Conservation (phyloP, 352 stramenopile species). For the Phytophthora quininea region DNA sequence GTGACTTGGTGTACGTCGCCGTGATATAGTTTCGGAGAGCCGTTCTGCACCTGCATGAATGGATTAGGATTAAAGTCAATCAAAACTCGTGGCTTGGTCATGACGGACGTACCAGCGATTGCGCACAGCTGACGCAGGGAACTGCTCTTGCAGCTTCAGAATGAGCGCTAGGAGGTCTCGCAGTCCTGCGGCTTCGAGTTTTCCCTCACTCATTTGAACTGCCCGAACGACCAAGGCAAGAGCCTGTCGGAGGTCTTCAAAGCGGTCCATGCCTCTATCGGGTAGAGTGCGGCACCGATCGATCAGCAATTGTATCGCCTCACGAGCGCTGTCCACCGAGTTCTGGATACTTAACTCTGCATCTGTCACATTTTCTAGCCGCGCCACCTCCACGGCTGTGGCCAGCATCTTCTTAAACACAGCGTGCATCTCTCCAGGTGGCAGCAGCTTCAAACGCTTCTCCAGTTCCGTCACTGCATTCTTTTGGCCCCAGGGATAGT, state of each 20-base stretch:
- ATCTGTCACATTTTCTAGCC: constrained; percentile 6
- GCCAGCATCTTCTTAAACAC: constrained; percentile 10
- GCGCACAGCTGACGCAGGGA: constrained; percentile 7
- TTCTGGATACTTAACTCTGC: constrained; percentile 12
- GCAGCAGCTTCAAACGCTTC: constrained; percentile 12
- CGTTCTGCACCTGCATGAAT: constrained; percentile 15
- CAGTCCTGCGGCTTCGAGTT: constrained; percentile 11
- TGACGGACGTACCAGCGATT: constrained; percentile 22
- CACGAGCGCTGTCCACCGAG: constrained; percentile 6
- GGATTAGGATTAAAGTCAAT: no score
- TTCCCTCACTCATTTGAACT: constrained; percentile 8
- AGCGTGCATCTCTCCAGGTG: background rate
- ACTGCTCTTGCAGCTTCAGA: constrained; percentile 19
- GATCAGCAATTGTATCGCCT: constrained; percentile 5
- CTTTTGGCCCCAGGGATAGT: background rate
- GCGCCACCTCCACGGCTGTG: constrained; percentile 12
- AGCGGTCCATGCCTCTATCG: constrained; percentile 1
- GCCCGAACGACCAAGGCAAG: constrained; percentile 13
- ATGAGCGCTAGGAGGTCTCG: constrained; percentile 17
- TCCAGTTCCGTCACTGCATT: constrained; percentile 13
- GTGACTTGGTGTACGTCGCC: constrained; percentile 17
- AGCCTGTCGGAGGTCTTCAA: constrained; percentile 20
- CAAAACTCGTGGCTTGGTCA: no score
- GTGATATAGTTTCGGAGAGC: constrained; percentile 20
- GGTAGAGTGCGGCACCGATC: background rate